phyloP scores from a whole-genome alignment of 2,329 filamentous ascomycete genomes.

The Orbilia blumenaviensis region DNA sequence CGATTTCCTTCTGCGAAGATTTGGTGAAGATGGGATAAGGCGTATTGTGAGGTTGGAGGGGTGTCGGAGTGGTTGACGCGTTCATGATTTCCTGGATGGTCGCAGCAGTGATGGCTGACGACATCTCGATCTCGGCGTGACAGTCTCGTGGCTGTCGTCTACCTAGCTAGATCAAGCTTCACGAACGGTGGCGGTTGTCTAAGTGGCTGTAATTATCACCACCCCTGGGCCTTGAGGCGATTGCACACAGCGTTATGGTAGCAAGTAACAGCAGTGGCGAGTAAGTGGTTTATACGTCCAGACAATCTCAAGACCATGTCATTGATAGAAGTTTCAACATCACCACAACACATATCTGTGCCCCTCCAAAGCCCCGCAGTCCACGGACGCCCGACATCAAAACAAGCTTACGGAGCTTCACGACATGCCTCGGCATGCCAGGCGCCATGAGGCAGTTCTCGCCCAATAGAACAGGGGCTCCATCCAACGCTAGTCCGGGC shows the following conservation, averaged over 20 bases:
- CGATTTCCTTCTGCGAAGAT: conserved; percentile 62
- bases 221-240: background rate
- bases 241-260: no score
- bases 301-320: background rate
- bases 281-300: background rate
- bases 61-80: conserved; percentile 40
- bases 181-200: background rate
- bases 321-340: conserved; percentile 8
- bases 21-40: conserved; percentile 51
- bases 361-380: conserved; percentile 42
- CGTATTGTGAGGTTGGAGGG: conserved; percentile 42
- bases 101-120: conserved; percentile 43
- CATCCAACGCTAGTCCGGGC: background rate
- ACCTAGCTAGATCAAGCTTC: no score
- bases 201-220: background rate
- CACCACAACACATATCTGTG: conserved; percentile 31
- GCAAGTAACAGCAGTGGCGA: background rate
- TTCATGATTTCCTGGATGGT: conserved; percentile 50
- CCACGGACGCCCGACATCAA: conserved; percentile 26
- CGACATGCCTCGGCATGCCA: conserved; percentile 7
- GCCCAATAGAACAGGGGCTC: conserved; percentile 10
- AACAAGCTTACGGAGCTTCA: conserved; percentile 36
- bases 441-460: conserved; percentile 14
- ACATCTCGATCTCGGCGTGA: conserved; percentile 19
- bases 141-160: background rate